Evolutionary conservation across 352 stramenopile species (phyloP).

Genomic region (Globisporangium apiculatum): DNA sequence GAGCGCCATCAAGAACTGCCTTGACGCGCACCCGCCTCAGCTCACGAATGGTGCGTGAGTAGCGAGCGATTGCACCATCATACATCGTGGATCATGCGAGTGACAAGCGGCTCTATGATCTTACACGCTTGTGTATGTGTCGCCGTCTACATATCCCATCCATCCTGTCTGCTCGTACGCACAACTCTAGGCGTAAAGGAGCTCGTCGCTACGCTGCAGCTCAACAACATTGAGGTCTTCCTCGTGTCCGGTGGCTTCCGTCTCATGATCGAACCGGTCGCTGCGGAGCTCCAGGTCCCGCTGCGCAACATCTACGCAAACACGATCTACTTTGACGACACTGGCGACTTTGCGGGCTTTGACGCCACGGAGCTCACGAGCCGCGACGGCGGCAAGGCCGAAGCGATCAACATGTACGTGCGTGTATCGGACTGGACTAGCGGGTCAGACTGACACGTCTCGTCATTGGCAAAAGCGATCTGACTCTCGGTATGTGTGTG

Average conservation of each 20-base stretch:
- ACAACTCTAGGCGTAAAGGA: constrained; percentile 57
- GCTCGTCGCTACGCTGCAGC: constrained; percentile 87
- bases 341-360: constrained; percentile 91
- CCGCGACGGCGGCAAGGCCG: constrained; percentile 69
- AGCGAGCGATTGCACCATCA: no score
- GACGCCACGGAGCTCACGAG: constrained; percentile 93
- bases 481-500: background rate
- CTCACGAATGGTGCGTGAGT: constrained; percentile 44
- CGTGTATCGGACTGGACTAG: no score
- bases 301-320: constrained; percentile 96
- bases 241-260: constrained; percentile 98
- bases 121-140: constrained; percentile 4
- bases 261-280: constrained; percentile 98
- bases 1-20: constrained; percentile 84
- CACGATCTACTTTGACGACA: constrained; percentile 92
- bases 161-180: no score
- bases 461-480: no score
- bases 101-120: background rate
- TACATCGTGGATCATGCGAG: no score
- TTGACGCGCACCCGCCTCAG: constrained; percentile 86
- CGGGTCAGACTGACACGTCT: no score
- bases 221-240: constrained; percentile 92
- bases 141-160: background rate
- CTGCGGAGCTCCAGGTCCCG: constrained; percentile 76
- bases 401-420: constrained; percentile 65